Percentiles rank a stretch among this genome's conserved stretches.
Conservation (phyloP, 2,329 filamentous ascomycete genomes). For the Parafenestella ontariensis region DNA sequence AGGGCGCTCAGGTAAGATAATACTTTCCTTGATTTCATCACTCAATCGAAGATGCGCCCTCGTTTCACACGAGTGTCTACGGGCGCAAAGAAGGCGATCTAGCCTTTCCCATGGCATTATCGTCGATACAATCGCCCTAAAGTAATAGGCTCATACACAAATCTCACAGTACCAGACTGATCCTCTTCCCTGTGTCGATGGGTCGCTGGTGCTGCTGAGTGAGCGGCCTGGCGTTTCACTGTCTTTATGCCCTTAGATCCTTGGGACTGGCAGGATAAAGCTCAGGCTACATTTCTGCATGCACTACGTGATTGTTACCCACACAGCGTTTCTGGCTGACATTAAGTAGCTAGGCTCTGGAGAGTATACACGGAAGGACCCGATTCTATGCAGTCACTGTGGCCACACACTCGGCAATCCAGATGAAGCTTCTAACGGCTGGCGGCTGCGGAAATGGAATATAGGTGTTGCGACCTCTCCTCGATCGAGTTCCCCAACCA, state of each 20-base stretch:
- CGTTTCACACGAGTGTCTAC: not conserved
- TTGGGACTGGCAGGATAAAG: constrained; percentile 46
- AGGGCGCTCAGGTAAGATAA: constrained; percentile 52
- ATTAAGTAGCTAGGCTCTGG: constrained; percentile 10
- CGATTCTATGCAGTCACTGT: constrained; percentile 50
- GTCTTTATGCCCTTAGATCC: constrained; percentile 35
- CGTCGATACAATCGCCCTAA: constrained; percentile 67
- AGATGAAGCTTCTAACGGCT: constrained; percentile 55
- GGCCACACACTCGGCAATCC: constrained; percentile 46
- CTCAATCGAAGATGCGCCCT: not conserved
- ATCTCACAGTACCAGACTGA: constrained; percentile 28
- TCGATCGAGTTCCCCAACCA: constrained; percentile 13
- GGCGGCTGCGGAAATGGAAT: constrained; percentile 59
- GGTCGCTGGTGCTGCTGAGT: constrained; percentile 32
- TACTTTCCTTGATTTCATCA: not conserved
- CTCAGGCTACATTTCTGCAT: constrained; percentile 36
- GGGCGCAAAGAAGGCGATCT: constrained; percentile 66
- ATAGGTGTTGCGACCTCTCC: constrained; percentile 39
- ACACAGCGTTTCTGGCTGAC: constrained; percentile 18
- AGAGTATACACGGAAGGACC: constrained; percentile 2
- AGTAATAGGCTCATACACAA: constrained; percentile 49
- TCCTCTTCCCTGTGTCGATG: constrained; percentile 41
- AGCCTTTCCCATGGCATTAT: constrained; percentile 55
- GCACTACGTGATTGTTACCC: not conserved
- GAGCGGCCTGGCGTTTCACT: constrained; percentile 44